Evolutionary conservation across 768 basidiomycete species (phyloP), one percentile per base, ranked within the genome.

Genomic region (Harrya chromipes): DNA sequence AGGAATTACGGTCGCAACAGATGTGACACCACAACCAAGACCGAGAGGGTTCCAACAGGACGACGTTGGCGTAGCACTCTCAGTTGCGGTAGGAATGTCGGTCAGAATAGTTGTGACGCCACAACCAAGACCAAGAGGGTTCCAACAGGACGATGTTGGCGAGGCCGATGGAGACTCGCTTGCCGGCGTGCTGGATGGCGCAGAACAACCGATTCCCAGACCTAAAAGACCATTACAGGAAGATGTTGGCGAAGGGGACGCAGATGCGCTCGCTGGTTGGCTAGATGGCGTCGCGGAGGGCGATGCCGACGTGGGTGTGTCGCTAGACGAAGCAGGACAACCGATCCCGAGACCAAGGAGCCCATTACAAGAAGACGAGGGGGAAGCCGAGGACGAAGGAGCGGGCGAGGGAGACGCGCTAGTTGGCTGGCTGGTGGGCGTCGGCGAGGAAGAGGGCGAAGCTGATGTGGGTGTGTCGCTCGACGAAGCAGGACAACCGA

Each of bases 401-500:
- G 59, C 13, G 5, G 44, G 26, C 45, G 23, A 47, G 37, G 43
- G 13, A 19, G 37, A 20, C 26, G 27, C 6, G 17, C 33, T 51
- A 3, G 34, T 20, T 7, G 49, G 21, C 16, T 33, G 16, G 34
- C 41, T 46, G 9, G 62, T 19, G 21, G 45, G 39, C 6, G 56
- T 39, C 12, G 52, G 49, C 17, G 51, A 16, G 17, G 52, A 19
- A 16, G 47, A 40, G 11, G 52, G 46, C 17, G 50, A 13, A n/a
- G 52, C n/a, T 9, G 48, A 40, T 24, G 31, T 36, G 2, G 41
- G 21, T 8, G 50, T 24, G 27, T 24, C 23, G 31, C 38, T 40
- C 39, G 56, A 50, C 19, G 53, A 12, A 11, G 57, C 7, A 24
- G 48, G 24, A 33, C 55, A 57, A 16, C 47, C 59, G 19, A 58